Evolutionary conservation across 768 basidiomycete species (phyloP).

Genomic region (Porphyrellus cyaneotinctus): DNA sequence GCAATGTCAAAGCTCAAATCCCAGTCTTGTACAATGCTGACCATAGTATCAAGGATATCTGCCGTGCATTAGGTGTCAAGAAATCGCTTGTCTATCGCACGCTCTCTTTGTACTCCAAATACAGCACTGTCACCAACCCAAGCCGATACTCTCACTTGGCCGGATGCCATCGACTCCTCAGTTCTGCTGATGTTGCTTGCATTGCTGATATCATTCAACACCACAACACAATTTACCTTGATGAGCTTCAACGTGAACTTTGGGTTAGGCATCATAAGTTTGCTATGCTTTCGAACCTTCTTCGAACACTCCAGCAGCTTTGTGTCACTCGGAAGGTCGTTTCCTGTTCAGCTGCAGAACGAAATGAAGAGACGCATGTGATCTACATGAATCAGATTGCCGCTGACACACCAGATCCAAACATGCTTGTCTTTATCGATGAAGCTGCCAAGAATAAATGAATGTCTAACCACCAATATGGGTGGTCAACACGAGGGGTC

Average conservation of each 20-base stretch:
- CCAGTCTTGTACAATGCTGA: background rate
- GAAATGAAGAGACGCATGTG: constrained; percentile 2
- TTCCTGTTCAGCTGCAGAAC: constrained; percentile 10
- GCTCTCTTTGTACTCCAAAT: background rate
- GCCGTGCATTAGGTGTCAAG: background rate
- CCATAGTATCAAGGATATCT: background rate
- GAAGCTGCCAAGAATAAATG: constrained; percentile 10
- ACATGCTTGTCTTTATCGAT: constrained; percentile 23
- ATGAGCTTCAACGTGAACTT: constrained; percentile 5
- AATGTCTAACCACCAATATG: background rate
- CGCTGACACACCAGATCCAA: constrained; percentile 7
- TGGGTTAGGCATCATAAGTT: background rate
- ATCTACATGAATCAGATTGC: constrained; percentile 8
- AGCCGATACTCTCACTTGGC: background rate
- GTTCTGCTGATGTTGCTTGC: background rate
- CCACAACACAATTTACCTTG: constrained; percentile 6
- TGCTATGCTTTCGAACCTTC: background rate
- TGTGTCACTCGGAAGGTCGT: constrained; percentile 11
- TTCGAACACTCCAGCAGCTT: background rate
- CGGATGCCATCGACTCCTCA: background rate
- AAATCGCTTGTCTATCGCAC: background rate
- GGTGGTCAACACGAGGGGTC: background rate
- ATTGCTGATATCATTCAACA: background rate
- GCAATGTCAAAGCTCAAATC: background rate
- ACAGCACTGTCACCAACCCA: background rate